A percentile compares a stretch with the other conserved stretches of the same genome.
These are phyloP conservation scores for Metarhizium rileyi DNA, from an alignment of 2,329 filamentous ascomycete genomes.

Conservation along the genomic window DNA sequence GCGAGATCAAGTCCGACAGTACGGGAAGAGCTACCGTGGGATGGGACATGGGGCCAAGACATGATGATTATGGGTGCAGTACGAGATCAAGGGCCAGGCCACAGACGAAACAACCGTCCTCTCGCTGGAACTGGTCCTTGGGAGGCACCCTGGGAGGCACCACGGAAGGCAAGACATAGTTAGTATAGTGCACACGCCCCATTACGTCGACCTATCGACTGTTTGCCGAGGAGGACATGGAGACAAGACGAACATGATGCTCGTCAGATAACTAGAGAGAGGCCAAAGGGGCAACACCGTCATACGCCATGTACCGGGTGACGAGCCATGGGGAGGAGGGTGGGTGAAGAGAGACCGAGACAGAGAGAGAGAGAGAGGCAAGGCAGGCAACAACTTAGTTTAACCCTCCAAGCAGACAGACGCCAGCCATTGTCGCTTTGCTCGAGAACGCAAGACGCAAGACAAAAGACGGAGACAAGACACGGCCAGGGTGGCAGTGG, in stretches of 20 bases:
- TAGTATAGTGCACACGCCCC: slow-evolving; percentile 2
- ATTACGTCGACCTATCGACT: slow-evolving; percentile 15
- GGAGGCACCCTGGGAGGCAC: too few species aligned
- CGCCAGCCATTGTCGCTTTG: too few species aligned
- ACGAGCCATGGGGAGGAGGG: slow-evolving; percentile 12
- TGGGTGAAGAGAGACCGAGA: too few species aligned
- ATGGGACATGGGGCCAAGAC: slow-evolving; percentile 9
- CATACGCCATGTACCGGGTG: slow-evolving; percentile 16
- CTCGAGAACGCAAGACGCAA: slow-evolving; percentile 4
- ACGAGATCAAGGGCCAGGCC: slow-evolving; percentile 7
- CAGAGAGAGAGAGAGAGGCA: too few species aligned
- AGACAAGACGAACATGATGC: not conserved
- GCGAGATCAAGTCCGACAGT: slow-evolving; percentile 13
- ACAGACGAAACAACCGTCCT: not conserved
- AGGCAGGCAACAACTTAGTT: too few species aligned
- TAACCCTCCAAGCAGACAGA: too few species aligned
- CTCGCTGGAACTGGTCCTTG: not conserved
- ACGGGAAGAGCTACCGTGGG: slow-evolving; percentile 10
- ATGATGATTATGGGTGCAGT: slow-evolving; percentile 8
- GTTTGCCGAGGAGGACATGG: slow-evolving; percentile 21
- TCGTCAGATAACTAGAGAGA: not conserved
- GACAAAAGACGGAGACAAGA: slow-evolving; percentile 5
- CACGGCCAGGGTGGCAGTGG: slow-evolving; percentile 1
- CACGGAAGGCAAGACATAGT: too few species aligned
- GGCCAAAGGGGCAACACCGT: slow-evolving; percentile 2